phyloP scores from a whole-genome alignment of 1,139 yeast genomes.

The Saccharomycopsis hybrid region DNA sequence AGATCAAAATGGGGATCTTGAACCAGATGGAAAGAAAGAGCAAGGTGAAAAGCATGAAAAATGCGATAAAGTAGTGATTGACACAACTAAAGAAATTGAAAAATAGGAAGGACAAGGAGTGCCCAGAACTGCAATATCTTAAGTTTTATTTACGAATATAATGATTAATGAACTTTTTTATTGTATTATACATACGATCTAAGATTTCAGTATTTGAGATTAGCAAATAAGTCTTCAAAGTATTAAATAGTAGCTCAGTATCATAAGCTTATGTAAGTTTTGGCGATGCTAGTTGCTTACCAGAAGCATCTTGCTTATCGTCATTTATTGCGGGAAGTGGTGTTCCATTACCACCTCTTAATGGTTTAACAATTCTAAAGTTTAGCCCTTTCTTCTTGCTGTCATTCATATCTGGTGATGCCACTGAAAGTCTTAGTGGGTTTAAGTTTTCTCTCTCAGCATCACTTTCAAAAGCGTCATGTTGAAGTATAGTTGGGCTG shows the following conservation, averaged over 20 bases:
- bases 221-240: no score
- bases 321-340: conserved; percentile 1
- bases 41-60: neutral
- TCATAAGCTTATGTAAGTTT: no score
- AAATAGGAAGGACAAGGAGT: neutral
- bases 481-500: no score
- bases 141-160: no score
- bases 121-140: neutral
- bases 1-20: neutral
- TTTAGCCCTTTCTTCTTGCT: conserved; percentile 37
- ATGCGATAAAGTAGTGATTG: neutral
- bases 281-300: no score
- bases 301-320: neutral
- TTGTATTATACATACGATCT: no score
- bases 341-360: conserved; percentile 45
- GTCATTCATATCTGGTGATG: conserved; percentile 4
- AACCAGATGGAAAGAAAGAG: neutral
- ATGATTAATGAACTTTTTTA: no score
- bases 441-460: neutral
- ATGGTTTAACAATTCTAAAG: conserved; percentile 58
- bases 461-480: neutral
- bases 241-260: no score
- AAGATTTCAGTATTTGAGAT: no score
- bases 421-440: neutral
- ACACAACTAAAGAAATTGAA: neutral